phyloP scores from a whole-genome alignment of 2,329 filamentous ascomycete species.

The Botryotinia convoluta region DNA sequence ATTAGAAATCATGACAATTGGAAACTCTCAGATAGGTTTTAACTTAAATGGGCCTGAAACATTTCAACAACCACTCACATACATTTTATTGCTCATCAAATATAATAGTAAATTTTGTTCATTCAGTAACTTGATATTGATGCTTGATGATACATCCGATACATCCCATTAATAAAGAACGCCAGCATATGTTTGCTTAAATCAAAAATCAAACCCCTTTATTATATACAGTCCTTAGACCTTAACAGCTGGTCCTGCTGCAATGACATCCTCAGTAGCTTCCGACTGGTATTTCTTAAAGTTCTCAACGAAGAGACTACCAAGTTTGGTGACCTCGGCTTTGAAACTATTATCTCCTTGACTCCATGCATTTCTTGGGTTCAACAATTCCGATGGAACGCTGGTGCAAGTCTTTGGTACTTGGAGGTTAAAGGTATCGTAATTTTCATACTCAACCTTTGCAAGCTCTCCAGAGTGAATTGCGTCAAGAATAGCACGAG shows the following conservation, averaged over 20 bases:
- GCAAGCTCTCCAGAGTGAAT: constrained; percentile 97
- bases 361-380: constrained; percentile 92
- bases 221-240: constrained; percentile 15
- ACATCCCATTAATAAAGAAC: neutral
- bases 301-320: constrained; percentile 88
- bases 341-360: constrained; percentile 78
- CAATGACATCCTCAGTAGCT: constrained; percentile 76
- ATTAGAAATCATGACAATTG: constrained; percentile 3
- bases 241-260: constrained; percentile 52
- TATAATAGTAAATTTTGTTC: neutral
- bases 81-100: constrained; percentile 6
- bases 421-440: constrained; percentile 93
- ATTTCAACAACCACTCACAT: neutral
- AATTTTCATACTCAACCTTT: constrained; percentile 88
- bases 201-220: neutral
- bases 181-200: neutral
- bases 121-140: neutral
- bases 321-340: constrained; percentile 86
- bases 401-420: constrained; percentile 90
- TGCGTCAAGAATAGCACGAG: constrained; percentile 93
- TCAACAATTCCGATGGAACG: constrained; percentile 88
- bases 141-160: neutral
- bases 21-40: neutral
- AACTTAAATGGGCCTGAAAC: neutral
- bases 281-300: constrained; percentile 92